Evolutionary conservation across 169 alveolate genomes (phyloP).

Genomic region (Eimeria falciformis): DNA sequence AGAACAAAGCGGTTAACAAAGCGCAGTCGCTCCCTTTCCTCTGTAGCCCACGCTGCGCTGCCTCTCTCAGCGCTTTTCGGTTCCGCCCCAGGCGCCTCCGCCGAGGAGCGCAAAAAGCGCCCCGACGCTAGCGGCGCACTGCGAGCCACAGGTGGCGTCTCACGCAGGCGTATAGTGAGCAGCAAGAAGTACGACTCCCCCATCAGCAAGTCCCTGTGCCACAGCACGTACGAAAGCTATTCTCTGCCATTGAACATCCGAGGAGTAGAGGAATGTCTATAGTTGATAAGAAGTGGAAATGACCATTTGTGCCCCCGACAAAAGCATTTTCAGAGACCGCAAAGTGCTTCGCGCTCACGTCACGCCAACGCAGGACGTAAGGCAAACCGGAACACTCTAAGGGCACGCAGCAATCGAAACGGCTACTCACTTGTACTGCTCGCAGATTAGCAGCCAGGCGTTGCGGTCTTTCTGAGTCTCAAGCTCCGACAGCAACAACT

Average conservation of each 20-base stretch:
- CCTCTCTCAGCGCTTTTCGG: background rate
- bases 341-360: too few relatives aligned
- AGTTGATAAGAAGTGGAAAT: too few relatives aligned
- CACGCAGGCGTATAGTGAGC: slow-evolving; percentile 17
- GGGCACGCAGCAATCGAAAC: too few relatives aligned
- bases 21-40: slow-evolving; percentile 75
- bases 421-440: slow-evolving; percentile 65
- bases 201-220: slow-evolving; percentile 56
- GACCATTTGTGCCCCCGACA: too few relatives aligned
- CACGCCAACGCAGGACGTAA: too few relatives aligned
- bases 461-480: background rate
- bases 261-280: too few relatives aligned
- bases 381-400: too few relatives aligned
- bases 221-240: too few relatives aligned
- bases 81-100: background rate
- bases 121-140: background rate
- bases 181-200: slow-evolving; percentile 1
- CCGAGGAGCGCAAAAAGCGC: too few relatives aligned
- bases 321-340: too few relatives aligned
- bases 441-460: slow-evolving; percentile 23
- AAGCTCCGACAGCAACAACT: slow-evolving; percentile 24
- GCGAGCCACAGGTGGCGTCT: slow-evolving; percentile 21
- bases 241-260: too few relatives aligned
- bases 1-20: slow-evolving; percentile 77
- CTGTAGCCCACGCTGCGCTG: background rate